A percentile compares a stretch with the other conserved stretches of the same genome.
Conservation (phyloP, 1,284 basidiomycete species). For the Sanghuangporus weigelae region DNA sequence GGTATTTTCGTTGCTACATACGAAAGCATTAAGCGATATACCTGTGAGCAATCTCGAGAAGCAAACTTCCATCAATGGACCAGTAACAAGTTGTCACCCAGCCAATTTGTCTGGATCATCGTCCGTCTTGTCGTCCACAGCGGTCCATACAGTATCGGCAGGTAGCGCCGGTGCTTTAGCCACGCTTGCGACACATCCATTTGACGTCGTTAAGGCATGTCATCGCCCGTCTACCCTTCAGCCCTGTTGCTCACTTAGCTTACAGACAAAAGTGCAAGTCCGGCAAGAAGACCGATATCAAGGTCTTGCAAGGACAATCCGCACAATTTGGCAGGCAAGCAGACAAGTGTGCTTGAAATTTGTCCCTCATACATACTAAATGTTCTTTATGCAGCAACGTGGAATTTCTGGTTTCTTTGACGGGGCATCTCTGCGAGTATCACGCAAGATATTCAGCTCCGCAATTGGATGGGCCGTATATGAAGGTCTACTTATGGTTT, state of each 20-base stretch:
- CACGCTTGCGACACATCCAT: slow-evolving; percentile 81
- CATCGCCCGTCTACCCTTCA: background rate
- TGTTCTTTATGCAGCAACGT: slow-evolving; percentile 51
- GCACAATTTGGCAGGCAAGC: slow-evolving; percentile 64
- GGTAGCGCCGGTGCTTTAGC: slow-evolving; percentile 77
- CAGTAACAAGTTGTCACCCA: slow-evolving; percentile 7
- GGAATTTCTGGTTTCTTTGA: slow-evolving; percentile 80
- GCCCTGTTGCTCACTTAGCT: background rate
- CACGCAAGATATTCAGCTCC: slow-evolving; percentile 85
- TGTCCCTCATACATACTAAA: background rate
- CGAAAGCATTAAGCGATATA: slow-evolving; percentile 75
- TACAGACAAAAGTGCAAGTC: slow-evolving; percentile 85
- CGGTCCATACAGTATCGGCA: slow-evolving; percentile 58
- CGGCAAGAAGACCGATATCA: slow-evolving; percentile 69
- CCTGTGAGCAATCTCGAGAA: slow-evolving; percentile 38
- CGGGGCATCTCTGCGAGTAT: slow-evolving; percentile 77
- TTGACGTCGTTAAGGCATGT: slow-evolving; percentile 81
- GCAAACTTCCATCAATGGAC: background rate
- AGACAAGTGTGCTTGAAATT: background rate
- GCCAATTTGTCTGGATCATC: slow-evolving; percentile 29
- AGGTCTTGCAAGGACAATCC: slow-evolving; percentile 58
- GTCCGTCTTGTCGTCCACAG: slow-evolving; percentile 36
- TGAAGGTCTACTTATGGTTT: slow-evolving; percentile 70
- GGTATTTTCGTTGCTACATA: slow-evolving; percentile 92
- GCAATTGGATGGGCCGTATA: slow-evolving; percentile 93